Evolutionary conservation across 768 basidiomycete genomes (phyloP).

Genomic region (Chlorophyllum brunneum): DNA sequence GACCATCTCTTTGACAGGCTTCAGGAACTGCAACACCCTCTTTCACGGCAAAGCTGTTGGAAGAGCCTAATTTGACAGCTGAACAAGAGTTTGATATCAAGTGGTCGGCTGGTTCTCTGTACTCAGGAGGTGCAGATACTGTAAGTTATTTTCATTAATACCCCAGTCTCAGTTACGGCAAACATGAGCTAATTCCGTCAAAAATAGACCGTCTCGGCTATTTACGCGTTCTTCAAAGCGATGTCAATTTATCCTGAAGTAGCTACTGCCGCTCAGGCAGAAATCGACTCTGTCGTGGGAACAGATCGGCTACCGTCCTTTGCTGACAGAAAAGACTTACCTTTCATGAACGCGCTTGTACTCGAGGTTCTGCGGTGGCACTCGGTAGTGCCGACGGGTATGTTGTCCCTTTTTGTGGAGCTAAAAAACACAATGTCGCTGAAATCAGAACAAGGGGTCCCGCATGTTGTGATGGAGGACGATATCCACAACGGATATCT

Average conservation of each 20-base stretch:
- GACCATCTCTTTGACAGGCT: conserved; percentile 15
- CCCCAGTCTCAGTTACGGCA: not conserved
- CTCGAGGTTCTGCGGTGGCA: conserved; percentile 36
- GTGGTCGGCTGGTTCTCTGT: conserved; percentile 44
- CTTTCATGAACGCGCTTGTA: conserved; percentile 36
- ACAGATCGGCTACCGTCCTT: conserved; percentile 34
- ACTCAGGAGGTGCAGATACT: conserved; percentile 43
- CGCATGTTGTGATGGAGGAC: conserved; percentile 40
- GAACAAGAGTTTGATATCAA: conserved; percentile 36
- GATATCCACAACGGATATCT: conserved; percentile 39
- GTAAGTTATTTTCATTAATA: conserved; percentile 18
- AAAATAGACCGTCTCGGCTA: conserved; percentile 33
- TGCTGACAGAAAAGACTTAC: conserved; percentile 34
- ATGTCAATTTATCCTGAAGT: conserved; percentile 36
- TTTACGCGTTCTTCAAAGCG: conserved; percentile 37
- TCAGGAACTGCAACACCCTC: conserved; percentile 30
- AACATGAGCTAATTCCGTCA: not conserved
- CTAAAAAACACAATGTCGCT: conserved; percentile 6
- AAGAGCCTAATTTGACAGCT: conserved; percentile 23
- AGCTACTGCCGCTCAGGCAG: conserved; percentile 35
- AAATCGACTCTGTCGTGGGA: conserved; percentile 41
- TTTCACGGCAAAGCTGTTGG: conserved; percentile 30
- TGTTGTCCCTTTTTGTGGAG: not conserved
- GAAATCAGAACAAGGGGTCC: conserved; percentile 22
- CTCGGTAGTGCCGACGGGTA: conserved; percentile 29